Conservation (phyloP, 1,284 basidiomycete genomes). For the Naganishia liquefaciens region DNA sequence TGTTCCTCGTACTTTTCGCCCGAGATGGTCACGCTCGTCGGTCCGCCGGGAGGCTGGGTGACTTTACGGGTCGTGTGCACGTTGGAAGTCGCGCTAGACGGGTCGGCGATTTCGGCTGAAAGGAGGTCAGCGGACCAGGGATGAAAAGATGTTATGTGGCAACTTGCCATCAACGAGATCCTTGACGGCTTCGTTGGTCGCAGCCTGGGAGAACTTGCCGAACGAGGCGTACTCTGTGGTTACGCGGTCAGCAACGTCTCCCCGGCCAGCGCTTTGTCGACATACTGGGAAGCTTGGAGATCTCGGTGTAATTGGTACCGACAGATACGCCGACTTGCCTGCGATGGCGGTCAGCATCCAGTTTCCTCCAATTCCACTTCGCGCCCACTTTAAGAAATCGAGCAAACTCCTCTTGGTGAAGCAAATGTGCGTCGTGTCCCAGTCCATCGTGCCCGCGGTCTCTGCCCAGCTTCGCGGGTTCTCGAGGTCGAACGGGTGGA, state of each 20-base stretch:
- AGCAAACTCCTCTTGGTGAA: conserved; percentile 54
- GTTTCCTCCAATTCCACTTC: too few species aligned
- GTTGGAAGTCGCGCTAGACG: conserved; percentile 40
- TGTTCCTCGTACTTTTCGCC: conserved; percentile 51
- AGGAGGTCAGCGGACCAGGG: not conserved
- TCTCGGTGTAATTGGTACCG: conserved; percentile 52
- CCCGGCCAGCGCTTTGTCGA: conserved; percentile 6
- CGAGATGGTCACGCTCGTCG: conserved; percentile 45
- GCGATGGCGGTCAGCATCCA: not conserved
- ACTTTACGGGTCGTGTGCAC: conserved; percentile 51
- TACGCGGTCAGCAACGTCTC: not conserved
- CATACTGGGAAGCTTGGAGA: conserved; percentile 45
- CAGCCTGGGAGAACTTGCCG: conserved; percentile 50
- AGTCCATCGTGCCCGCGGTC: conserved; percentile 49
- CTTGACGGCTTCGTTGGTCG: conserved; percentile 52
- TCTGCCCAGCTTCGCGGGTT: conserved; percentile 51
- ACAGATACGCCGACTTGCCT: conserved; percentile 43
- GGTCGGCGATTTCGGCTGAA: conserved; percentile 53
- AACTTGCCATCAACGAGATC: conserved; percentile 52
- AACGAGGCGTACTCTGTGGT: conserved; percentile 53
- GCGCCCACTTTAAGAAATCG: conserved; percentile 53
- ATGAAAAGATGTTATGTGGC: not conserved
- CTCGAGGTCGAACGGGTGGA: conserved; percentile 54
- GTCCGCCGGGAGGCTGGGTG: conserved; percentile 50
- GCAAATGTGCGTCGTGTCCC: conserved; percentile 45